phyloP scores from a whole-genome alignment of 176 grass and related monocot species.

The Carex scoparia region DNA sequence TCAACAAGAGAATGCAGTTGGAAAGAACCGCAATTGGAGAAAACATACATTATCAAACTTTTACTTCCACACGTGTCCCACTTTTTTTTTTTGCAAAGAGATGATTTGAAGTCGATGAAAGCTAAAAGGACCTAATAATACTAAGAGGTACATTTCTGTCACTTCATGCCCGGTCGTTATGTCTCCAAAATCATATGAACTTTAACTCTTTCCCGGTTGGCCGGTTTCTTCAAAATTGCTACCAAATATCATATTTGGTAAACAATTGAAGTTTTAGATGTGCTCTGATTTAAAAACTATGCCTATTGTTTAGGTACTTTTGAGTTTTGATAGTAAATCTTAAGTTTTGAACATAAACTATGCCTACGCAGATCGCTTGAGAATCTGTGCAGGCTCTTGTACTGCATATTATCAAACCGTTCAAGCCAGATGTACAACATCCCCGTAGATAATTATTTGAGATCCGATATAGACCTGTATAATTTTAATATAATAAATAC shows the following conservation, averaged over 20 bases:
- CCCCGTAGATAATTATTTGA: not conserved
- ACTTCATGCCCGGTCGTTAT: not conserved
- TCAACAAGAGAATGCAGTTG: not conserved
- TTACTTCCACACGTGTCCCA: not conserved
- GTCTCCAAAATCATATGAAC: not conserved
- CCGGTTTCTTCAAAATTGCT: not conserved
- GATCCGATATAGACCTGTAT: not conserved
- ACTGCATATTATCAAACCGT: not conserved
- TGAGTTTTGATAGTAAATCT: not conserved
- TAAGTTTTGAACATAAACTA: not conserved
- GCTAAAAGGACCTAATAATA: not conserved
- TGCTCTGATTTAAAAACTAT: not conserved
- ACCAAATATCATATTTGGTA: not conserved
- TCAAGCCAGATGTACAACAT: not conserved
- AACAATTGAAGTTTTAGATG: not conserved
- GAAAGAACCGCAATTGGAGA: not conserved
- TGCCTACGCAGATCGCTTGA: not conserved
- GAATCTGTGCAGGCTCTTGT: not conserved
- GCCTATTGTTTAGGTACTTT: not conserved
- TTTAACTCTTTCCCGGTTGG: not conserved
- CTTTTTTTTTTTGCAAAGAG: not conserved
- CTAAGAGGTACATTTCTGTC: not conserved
- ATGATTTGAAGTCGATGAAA: not conserved
- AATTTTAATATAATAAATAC: not conserved
- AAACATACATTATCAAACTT: not conserved